Evolutionary conservation across 1,284 basidiomycete species (phyloP).

Genomic region (Meira miltonrushii): DNA sequence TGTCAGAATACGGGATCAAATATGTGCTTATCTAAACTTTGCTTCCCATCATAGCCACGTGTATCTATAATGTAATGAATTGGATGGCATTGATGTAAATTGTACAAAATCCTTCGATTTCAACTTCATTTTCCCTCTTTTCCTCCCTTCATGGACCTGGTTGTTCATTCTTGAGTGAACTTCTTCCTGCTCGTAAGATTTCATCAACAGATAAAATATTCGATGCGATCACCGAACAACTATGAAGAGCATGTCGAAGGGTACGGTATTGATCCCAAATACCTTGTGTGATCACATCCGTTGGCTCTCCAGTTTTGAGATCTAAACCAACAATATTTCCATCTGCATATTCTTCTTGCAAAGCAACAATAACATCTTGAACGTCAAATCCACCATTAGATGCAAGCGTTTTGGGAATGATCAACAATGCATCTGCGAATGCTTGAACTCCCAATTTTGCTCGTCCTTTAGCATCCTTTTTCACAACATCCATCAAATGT

Average conservation of each 20-base stretch:
- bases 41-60: too few species aligned
- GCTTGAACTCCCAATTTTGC: constrained; percentile 96
- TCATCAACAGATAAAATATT: constrained; percentile 94
- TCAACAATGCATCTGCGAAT: constrained; percentile 86
- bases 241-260: constrained; percentile 97
- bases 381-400: constrained; percentile 97
- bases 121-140: too few species aligned
- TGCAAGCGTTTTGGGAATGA: constrained; percentile 94
- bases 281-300: constrained; percentile 89
- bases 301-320: constrained; percentile 87
- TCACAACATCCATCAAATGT: constrained; percentile 68
- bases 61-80: too few species aligned
- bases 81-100: too few species aligned
- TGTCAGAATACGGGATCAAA: too few species aligned
- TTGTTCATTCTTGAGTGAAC: constrained; percentile 41
- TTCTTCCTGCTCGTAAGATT: constrained; percentile 76
- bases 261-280: constrained; percentile 99
- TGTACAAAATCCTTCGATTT: too few species aligned
- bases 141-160: background rate
- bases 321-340: constrained; percentile 87
- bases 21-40: too few species aligned
- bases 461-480: constrained; percentile 86
- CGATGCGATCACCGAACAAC: constrained; percentile 92
- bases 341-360: constrained; percentile 82
- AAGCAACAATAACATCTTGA: constrained; percentile 82